Evolutionary conservation across 2,329 filamentous ascomycete species (phyloP), one percentile per base, ranked within the genome.

Genomic region (Lachnellula cervina): DNA sequence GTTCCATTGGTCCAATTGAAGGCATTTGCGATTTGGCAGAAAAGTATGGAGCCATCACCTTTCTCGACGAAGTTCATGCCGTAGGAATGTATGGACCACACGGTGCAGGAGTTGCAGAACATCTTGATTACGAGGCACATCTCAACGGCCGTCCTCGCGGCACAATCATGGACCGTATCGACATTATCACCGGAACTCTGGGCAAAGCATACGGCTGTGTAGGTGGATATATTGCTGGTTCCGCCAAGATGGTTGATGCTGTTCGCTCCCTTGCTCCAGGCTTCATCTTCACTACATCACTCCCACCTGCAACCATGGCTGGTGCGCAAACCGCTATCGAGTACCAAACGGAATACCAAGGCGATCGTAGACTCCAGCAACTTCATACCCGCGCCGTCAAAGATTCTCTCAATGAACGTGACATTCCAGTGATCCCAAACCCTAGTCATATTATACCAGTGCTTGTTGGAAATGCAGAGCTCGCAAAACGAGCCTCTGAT

Each of bases 11-110:
- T 0, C 94, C 94, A 0, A 99, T 99, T 65, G 90, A 92, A 74
- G 87, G 87, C 69, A 97, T 99, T 60, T 97, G 93, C 72, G 91
- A 99, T 70, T 77, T 99, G 52, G 93, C 94, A 9, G 92, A 97
- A 61, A 97, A 96, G 77, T 99, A 99, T 71, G 94, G 94, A 57
- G 94, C 94, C 40, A 86, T 99, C 62, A 99, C 94, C 66, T 99
- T 99, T 73, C 79, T 97, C 70, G 94, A 99, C 71, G 94, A 99
- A 83, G 94, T 99, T 59, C 94, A 99, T 76, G 94, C 94, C 45
- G 94, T 99, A 21, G 94, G 94, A 70, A 97, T 99, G 94, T 99
- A 99, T 73, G 94, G 94, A 69, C 92, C 94, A 70, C 85, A 90
- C 68, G 94, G 94, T 60, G 94, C 92, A 56, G 94, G 94, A 73